Evolutionary conservation across 257 asterid genomes (phyloP), one percentile per base, ranked within the genome.

Genomic region (Solanum bulbocastanum): DNA sequence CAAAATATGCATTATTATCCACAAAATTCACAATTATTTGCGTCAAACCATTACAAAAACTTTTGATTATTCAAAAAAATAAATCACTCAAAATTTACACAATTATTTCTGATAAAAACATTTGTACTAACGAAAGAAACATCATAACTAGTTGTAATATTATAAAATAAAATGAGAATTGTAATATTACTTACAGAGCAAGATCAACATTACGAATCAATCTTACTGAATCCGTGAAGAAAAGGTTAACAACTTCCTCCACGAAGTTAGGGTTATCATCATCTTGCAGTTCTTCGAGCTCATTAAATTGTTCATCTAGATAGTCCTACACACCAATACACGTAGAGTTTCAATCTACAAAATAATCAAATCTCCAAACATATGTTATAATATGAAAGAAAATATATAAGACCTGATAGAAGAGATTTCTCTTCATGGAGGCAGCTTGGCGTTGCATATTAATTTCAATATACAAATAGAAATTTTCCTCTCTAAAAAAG

Each of bases 251-350:
- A 33, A 94, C 95, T 90, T 95, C 98, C 90, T 95, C 98, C 79
- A 93, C 96, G 89, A 95, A 96, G 84, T 93, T 91, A 25, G 98
- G 98, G 87, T 95, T 96, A 36, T 91, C 94, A 88, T 95, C 98
- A 90, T 96, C 98, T 90, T 92, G 93, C 91, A 96, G 88, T 35
- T 94, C 98, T 91, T 96, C 98, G 84, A 94, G 87, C 88, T 94
- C 94, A 86, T 92, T 83, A 87, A 96, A 96, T 88, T 96, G 98
- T 8, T 94, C 98, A 87, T 96, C 98, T 84, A 94, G 94, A 72
- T 94, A 95, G 37, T 95, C 98, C 98, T 96, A 90, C 22, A 10
- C 6, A 84, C 36, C 1, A 8, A 83, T 56, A 20, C 36, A 58
- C 7, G 1, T 23, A 49, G 25, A 82, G n/a, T 84, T 58, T 35